Evolutionary conservation across 352 stramenopile species (phyloP), one percentile per base, ranked within the genome.

Genomic region (Phytophthora tubulina): DNA sequence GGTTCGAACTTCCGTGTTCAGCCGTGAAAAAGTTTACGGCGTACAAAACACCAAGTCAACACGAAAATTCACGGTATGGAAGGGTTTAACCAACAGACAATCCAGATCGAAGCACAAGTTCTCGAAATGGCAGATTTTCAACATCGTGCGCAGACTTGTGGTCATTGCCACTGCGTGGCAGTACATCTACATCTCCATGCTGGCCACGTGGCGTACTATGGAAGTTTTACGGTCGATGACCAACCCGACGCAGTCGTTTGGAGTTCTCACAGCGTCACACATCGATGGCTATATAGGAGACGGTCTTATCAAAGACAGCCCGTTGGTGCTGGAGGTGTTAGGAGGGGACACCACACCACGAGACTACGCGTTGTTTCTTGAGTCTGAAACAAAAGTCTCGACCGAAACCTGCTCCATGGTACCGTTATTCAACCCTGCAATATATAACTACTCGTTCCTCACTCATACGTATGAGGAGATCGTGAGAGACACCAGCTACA

Each of bases 361-460:
- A 54, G 66, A 71, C 30, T 73, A 73, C 9, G 66, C 68, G 0
- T 1, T 72, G 3, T 72, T 58, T 36, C 39, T 68, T 9, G 57
- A 72, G 35, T 67, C 65, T 13, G 21, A 59, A 13, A 52, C 56
- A 3, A 27, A 60, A 36, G 57, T 56, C 5, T 72, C 64, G 0
- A 44, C 32, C 6, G 27, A 53, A 31, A 72, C 50, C 9, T 72
- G 64, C 13, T 72, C 64, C 3, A 10, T 48, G 6, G 35, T 67
- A 6, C 41, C 64, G 6, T 48, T 51, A 15, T 63, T 56, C 21
- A 42, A 67, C 33, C 39, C 59, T 0, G 8, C 31, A 4, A 80
- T 84, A 27, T 81, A 87, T 62, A 65, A 62, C 8, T 51, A 85
- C 54, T 35, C 5, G 3, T 85, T 79, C 42, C 63, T 84, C 38